phyloP scores from a whole-genome alignment of 257 asterid genomes.

The Capsicum baccatum region DNA sequence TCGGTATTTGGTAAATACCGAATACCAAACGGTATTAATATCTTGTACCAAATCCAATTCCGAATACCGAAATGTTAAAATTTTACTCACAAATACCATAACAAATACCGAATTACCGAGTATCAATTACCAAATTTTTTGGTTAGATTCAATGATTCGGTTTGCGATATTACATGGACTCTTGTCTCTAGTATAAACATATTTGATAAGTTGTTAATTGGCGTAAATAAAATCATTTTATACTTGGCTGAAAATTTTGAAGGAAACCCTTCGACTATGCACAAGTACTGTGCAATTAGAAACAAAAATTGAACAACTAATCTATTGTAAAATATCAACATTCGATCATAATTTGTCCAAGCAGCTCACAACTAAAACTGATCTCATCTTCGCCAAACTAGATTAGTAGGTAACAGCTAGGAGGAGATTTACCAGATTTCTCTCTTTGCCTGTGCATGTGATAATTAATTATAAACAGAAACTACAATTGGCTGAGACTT shows the following conservation, averaged over 20 bases:
- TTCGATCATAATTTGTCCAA: background rate
- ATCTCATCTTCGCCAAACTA: background rate
- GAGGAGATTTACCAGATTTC: background rate
- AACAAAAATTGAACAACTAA: background rate
- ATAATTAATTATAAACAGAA: background rate
- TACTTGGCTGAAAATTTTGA: background rate
- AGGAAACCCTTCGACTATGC: background rate
- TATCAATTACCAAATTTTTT: too few species aligned
- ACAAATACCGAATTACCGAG: too few species aligned
- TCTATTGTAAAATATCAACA: background rate
- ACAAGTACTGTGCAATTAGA: background rate
- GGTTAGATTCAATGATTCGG: too few species aligned
- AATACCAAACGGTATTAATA: too few species aligned
- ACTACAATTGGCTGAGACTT: background rate
- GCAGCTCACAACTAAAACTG: background rate
- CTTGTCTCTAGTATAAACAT: background rate
- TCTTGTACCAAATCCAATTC: too few species aligned
- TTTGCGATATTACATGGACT: too few species aligned
- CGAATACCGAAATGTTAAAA: too few species aligned
- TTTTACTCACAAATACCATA: too few species aligned
- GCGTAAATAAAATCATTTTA: too few species aligned
- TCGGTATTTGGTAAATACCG: too few species aligned
- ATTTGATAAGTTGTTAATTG: background rate
- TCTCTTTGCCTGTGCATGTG: background rate
- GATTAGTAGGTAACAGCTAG: background rate